Percentiles rank a stretch among this genome's conserved stretches.
These are phyloP conservation scores for Neofusicoccum umdonicola DNA, from an alignment of 2,329 filamentous ascomycete genomes.

Conservation along the genomic window DNA sequence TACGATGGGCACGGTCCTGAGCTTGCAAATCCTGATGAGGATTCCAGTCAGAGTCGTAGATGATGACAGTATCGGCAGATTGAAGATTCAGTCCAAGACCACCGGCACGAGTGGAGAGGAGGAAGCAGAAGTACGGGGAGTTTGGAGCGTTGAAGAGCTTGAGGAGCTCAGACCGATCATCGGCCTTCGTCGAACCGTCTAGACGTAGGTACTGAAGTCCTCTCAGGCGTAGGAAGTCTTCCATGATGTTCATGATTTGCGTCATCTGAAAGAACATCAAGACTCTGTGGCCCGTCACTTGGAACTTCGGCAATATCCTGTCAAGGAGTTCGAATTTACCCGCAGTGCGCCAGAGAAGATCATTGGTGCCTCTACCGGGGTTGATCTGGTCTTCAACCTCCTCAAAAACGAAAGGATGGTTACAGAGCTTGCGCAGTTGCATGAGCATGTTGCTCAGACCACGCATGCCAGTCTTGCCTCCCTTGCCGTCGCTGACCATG, in stretches of 20 bases:
- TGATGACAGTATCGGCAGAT: constrained; percentile 97
- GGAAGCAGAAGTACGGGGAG: constrained; percentile 95
- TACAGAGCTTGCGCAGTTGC: constrained; percentile 97
- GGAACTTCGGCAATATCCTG: constrained; percentile 88
- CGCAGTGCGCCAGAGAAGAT: constrained; percentile 89
- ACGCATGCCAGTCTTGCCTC: constrained; percentile 88
- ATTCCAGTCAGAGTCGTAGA: constrained; percentile 99
- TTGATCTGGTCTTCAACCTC: constrained; percentile 99
- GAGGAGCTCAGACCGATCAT: constrained; percentile 90
- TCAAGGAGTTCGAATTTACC: constrained; percentile 98
- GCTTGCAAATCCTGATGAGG: constrained; percentile 98
- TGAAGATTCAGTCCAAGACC: constrained; percentile 96
- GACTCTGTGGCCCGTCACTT: constrained; percentile 85
- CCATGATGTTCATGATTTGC: constrained; percentile 99
- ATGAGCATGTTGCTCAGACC: constrained; percentile 99
- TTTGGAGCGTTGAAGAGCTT: constrained; percentile 84
- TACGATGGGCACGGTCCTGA: constrained; percentile 99
- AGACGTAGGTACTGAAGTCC: constrained; percentile 84
- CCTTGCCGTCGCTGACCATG: constrained; percentile 90
- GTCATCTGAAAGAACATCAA: constrained; percentile 99
- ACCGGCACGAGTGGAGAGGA: constrained; percentile 97
- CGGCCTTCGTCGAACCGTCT: constrained; percentile 95
- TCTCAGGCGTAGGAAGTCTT: constrained; percentile 87
- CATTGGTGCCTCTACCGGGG: constrained; percentile 81
- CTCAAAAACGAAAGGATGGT: constrained; percentile 98